A percentile compares a stretch with the other conserved stretches of the same genome.
phyloP scores from a whole-genome alignment of 371 early-diverging fungal species.

The Phascolomyces articulosus region DNA sequence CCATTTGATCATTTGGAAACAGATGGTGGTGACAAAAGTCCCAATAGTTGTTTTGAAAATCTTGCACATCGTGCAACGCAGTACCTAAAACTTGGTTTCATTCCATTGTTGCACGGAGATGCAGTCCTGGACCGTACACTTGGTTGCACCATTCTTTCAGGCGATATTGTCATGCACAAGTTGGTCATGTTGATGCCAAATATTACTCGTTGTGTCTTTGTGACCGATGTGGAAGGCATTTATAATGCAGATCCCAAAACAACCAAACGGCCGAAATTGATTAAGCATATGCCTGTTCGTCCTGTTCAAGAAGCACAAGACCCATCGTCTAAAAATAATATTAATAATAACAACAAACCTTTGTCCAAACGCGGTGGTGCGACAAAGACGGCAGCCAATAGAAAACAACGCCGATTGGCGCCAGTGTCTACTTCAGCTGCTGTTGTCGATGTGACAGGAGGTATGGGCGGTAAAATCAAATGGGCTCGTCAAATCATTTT shows the following conservation, averaged over 20 bases:
- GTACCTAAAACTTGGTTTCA: slow-evolving; percentile 36
- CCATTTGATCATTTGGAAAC: slow-evolving; percentile 46
- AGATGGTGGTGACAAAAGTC: slow-evolving; percentile 25
- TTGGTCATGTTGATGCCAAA: slow-evolving; percentile 26
- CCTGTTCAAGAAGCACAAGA: neutral
- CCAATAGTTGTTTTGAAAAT: slow-evolving; percentile 10
- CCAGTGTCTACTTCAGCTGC: neutral
- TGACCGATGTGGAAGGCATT: slow-evolving; percentile 55
- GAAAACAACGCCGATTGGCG: slow-evolving; percentile 4
- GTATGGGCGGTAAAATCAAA: slow-evolving; percentile 45
- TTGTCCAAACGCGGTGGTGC: slow-evolving; percentile 2
- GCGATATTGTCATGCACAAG: slow-evolving; percentile 48
- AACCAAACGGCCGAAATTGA: slow-evolving; percentile 18
- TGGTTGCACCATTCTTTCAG: slow-evolving; percentile 51
- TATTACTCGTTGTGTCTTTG: slow-evolving; percentile 45
- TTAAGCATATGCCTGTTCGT: slow-evolving; percentile 15
- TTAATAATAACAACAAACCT: neutral
- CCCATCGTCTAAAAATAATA: no score
- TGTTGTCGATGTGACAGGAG: slow-evolving; percentile 49
- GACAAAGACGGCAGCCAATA: slow-evolving; percentile 4
- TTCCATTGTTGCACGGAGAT: slow-evolving; percentile 56
- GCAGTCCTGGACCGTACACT: slow-evolving; percentile 39
- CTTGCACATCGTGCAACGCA: slow-evolving; percentile 22
- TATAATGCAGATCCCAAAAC: slow-evolving; percentile 46
- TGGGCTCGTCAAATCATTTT: slow-evolving; percentile 43